Percentiles rank a stretch among this genome's conserved stretches.
phyloP scores from a whole-genome alignment of 306 rosid species.

The Cucurbita ficifolia region DNA sequence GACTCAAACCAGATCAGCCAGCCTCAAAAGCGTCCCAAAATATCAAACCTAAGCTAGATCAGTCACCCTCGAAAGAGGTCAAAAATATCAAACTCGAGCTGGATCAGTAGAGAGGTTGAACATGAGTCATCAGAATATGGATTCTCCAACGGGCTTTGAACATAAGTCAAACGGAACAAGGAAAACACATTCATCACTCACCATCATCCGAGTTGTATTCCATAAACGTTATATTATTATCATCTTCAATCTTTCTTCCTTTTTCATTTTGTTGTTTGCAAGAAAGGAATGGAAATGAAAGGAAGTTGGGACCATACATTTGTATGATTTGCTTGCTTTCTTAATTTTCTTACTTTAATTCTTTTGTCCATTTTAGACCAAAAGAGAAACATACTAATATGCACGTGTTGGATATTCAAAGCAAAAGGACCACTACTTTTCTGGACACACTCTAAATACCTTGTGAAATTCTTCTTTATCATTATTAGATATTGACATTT shows the following conservation, averaged over 20 bases:
- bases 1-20: too few species aligned
- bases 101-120: too few species aligned
- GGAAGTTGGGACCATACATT: too few species aligned
- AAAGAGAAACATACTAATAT: background rate
- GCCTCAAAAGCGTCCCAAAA: too few species aligned
- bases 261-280: too few species aligned
- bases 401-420: background rate
- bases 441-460: background rate
- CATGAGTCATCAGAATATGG: too few species aligned
- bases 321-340: background rate
- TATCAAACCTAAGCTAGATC: too few species aligned
- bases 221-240: background rate
- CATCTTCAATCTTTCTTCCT: too few species aligned
- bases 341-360: background rate
- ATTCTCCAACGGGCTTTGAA: too few species aligned
- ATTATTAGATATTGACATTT: background rate
- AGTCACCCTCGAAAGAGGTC: too few species aligned
- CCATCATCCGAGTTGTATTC: background rate
- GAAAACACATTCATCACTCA: background rate
- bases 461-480: background rate
- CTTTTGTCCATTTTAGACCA: background rate
- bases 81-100: too few species aligned
- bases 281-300: too few species aligned
- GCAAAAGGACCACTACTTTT: background rate
- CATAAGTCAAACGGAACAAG: background rate